Conservation (phyloP, 2,329 filamentous ascomycete genomes). For the Nothophoma quercina region DNA sequence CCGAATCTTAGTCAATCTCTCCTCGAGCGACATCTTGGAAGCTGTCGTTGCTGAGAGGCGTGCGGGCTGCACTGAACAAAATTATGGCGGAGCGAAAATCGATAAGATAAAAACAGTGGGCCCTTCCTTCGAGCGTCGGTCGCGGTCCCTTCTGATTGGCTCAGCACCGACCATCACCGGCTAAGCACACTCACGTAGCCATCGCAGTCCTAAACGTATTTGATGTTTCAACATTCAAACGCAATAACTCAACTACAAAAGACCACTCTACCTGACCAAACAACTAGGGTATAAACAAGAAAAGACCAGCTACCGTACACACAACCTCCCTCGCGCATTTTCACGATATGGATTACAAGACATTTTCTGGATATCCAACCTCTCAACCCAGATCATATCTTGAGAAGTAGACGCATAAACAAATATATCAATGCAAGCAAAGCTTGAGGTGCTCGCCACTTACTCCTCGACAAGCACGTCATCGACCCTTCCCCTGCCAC, state of each 20-base stretch:
- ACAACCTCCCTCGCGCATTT: background rate
- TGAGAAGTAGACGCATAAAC: background rate
- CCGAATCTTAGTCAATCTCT: slow-evolving; percentile 97
- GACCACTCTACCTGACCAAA: slow-evolving; percentile 1
- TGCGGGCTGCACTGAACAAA: slow-evolving; percentile 9
- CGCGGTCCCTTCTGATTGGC: background rate
- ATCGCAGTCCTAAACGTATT: too few relatives aligned
- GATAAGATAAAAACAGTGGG: slow-evolving; percentile 17
- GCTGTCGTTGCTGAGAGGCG: slow-evolving; percentile 26
- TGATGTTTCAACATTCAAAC: background rate
- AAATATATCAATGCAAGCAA: background rate
- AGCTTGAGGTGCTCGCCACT: background rate
- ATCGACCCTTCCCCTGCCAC: slow-evolving; percentile 28
- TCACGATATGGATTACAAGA: slow-evolving; percentile 6
- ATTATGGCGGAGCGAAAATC: slow-evolving; percentile 14
- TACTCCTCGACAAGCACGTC: slow-evolving; percentile 47
- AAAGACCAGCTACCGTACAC: slow-evolving; percentile 12
- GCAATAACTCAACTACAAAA: background rate
- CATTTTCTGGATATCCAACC: background rate
- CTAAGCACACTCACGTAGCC: background rate
- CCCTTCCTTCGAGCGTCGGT: background rate
- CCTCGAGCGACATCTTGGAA: slow-evolving; percentile 69
- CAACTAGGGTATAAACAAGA: slow-evolving; percentile 16
- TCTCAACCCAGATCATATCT: background rate
- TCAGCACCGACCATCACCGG: background rate